Evolutionary conservation across 805 yeast species (phyloP).

Genomic region (Ogataea thermomethanolica): DNA sequence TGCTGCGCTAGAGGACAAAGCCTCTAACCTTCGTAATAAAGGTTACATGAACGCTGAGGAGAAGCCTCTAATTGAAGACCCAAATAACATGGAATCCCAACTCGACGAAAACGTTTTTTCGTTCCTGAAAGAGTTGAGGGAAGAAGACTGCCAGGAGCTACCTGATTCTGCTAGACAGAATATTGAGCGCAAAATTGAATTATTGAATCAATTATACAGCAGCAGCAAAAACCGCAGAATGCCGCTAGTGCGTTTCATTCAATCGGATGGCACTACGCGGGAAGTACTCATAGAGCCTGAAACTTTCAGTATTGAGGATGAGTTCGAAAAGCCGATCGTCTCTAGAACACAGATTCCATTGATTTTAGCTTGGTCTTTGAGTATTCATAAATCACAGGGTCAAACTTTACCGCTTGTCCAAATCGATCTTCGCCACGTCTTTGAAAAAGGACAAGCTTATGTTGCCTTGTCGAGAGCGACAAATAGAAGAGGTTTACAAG

Average conservation of each 20-base stretch:
- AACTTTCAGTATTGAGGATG: slow-evolving; percentile 76
- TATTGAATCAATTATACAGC: slow-evolving; percentile 41
- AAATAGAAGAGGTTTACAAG: slow-evolving; percentile 76
- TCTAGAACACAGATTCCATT: slow-evolving; percentile 79
- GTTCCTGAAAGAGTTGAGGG: slow-evolving; percentile 34
- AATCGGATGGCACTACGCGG: slow-evolving; percentile 68
- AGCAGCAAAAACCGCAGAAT: slow-evolving; percentile 46
- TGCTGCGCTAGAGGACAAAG: slow-evolving; percentile 19
- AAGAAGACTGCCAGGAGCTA: slow-evolving; percentile 5
- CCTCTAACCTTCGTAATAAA: slow-evolving; percentile 15
- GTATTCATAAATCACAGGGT: slow-evolving; percentile 96
- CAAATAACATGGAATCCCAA: slow-evolving; percentile 20
- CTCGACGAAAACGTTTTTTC: slow-evolving; percentile 49
- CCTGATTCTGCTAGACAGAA: slow-evolving; percentile 28
- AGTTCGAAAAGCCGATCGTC: slow-evolving; percentile 61
- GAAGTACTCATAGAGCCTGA: slow-evolving; percentile 82
- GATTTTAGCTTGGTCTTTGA: slow-evolving; percentile 93
- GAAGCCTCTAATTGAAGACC: slow-evolving; percentile 19
- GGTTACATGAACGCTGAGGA: slow-evolving; percentile 17
- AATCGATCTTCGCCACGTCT: slow-evolving; percentile 72
- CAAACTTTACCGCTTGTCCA: slow-evolving; percentile 74
- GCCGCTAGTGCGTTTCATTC: slow-evolving; percentile 76
- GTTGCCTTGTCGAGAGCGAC: slow-evolving; percentile 90
- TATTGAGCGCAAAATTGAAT: slow-evolving; percentile 44
- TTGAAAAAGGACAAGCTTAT: slow-evolving; percentile 93